These are phyloP conservation scores for Fistulifera pelliculosa DNA, from an alignment of 108 stramenopile species.

Conservation along the genomic window DNA sequence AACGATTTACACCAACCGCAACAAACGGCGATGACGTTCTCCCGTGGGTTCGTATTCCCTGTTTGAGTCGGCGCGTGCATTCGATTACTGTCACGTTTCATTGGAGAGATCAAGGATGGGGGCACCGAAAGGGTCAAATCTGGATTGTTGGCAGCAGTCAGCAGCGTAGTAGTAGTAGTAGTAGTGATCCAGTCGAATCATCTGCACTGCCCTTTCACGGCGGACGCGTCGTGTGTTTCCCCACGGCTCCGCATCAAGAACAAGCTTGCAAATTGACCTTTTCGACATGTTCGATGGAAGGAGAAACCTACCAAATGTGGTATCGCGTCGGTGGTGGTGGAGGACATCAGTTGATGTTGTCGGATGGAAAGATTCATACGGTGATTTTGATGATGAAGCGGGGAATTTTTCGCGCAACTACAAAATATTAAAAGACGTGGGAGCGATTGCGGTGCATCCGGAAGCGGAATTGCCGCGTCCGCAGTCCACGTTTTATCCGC, in stretches of 20 bases:
- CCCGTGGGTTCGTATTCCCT: background rate
- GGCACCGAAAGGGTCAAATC: conserved; percentile 10
- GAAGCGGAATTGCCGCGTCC: too few species aligned
- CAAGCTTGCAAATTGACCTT: conserved; percentile 1
- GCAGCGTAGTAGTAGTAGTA: too few species aligned
- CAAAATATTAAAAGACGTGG: background rate
- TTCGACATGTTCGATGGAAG: conserved; percentile 2
- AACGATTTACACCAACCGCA: background rate
- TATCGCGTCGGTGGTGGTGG: conserved; percentile 13
- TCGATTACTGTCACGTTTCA: background rate
- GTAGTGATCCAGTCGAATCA: too few species aligned
- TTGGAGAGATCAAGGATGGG: conserved; percentile 22
- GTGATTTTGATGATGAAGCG: conserved; percentile 15
- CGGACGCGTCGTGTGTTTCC: conserved; percentile 4
- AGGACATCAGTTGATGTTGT: conserved; percentile 9
- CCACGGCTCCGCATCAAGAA: conserved; percentile 8
- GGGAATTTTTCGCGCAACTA: conserved; percentile 7
- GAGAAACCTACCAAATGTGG: conserved; percentile 10
- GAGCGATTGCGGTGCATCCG: too few species aligned
- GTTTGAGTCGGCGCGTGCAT: conserved; percentile 10
- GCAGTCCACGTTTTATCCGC: too few species aligned
- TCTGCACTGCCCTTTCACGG: background rate
- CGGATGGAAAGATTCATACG: background rate
- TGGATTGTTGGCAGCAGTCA: background rate
- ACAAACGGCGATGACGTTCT: background rate